Percentiles rank a stretch among this genome's conserved stretches.
Conservation (phyloP, 805 yeast species). For the Kodamaea nitidulidarum region DNA sequence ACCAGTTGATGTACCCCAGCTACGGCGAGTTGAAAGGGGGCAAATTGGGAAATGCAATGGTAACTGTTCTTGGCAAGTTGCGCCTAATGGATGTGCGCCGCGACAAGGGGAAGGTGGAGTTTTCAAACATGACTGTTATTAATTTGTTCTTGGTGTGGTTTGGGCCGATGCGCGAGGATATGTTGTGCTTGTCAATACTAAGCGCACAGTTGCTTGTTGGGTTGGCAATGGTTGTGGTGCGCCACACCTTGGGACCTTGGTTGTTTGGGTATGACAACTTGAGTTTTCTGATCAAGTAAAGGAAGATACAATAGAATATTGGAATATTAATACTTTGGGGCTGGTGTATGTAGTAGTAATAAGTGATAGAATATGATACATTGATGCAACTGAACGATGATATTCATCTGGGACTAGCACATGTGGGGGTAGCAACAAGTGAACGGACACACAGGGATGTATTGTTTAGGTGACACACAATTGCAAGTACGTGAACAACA, state of each 20-base stretch:
- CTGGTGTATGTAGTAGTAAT: too few species aligned
- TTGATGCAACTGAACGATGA: too few species aligned
- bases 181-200: conserved; percentile 58
- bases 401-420: too few species aligned
- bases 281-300: conserved; percentile 35
- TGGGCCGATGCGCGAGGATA: conserved; percentile 88
- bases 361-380: too few species aligned
- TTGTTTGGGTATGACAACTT: conserved; percentile 87
- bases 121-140: conserved; percentile 84
- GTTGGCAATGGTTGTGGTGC: conserved; percentile 54
- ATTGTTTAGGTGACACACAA: too few species aligned
- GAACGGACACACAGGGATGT: too few species aligned
- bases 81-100: conserved; percentile 42
- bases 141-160: conserved; percentile 78
- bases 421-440: too few species aligned
- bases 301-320: too few species aligned
- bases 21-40: conserved; percentile 29
- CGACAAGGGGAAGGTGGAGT: conserved; percentile 30
- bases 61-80: conserved; percentile 46
- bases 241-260: conserved; percentile 84
- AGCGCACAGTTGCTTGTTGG: conserved; percentile 65
- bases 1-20: conserved; percentile 71
- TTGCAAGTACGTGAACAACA: too few species aligned
- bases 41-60: conserved; percentile 23
- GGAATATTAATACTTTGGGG: too few species aligned